Evolutionary conservation across 805 yeast species (phyloP), one percentile per base, ranked within the genome.

Genomic region (Candida loeiensis): DNA sequence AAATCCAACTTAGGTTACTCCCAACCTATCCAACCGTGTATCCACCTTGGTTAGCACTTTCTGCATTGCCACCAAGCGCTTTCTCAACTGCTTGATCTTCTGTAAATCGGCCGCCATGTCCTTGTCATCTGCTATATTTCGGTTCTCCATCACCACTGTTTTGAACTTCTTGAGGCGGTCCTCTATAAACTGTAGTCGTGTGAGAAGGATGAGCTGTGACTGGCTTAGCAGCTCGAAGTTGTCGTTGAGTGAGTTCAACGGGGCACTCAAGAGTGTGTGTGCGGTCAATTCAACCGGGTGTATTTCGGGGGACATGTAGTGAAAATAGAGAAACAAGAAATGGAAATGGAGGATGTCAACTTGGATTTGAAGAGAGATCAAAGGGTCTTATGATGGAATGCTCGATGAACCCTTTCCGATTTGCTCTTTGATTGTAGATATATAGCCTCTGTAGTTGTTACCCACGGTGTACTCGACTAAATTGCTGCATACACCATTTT

Each of bases 281-380:
- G 79, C 82, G 2, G 78, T 69, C 20, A 78, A 61, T 45, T 79
- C 85, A 32, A 79, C 69, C 0, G 83, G 82, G 51, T 79, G 84
- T 12, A 78, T 62, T 21, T 73, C 71, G n/a, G 7, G n/a, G 21
- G 33, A 17, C 21, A 17, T 30, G 20, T 7, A 14, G 31, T n/a
- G 11, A 30, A 27, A 27, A n/a, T n/a, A n/a, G n/a, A n/a, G n/a
- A n/a, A n/a, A n/a, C n/a, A n/a, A n/a, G n/a, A n/a, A n/a, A n/a
- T n/a, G n/a, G n/a, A n/a, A n/a, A n/a, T n/a, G n/a, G n/a, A n/a
- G n/a, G n/a, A n/a, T n/a, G n/a, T n/a, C n/a, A n/a, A n/a, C n/a
- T n/a, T n/a, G n/a, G n/a, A n/a, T n/a, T n/a, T n/a, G n/a, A n/a
- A n/a, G n/a, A n/a, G n/a, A n/a, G n/a, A n/a, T n/a, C n/a, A n/a